A percentile compares a stretch with the other conserved stretches of the same genome.
phyloP scores from a whole-genome alignment of 1,139 yeast genomes.

The Geotrichum australiense region DNA sequence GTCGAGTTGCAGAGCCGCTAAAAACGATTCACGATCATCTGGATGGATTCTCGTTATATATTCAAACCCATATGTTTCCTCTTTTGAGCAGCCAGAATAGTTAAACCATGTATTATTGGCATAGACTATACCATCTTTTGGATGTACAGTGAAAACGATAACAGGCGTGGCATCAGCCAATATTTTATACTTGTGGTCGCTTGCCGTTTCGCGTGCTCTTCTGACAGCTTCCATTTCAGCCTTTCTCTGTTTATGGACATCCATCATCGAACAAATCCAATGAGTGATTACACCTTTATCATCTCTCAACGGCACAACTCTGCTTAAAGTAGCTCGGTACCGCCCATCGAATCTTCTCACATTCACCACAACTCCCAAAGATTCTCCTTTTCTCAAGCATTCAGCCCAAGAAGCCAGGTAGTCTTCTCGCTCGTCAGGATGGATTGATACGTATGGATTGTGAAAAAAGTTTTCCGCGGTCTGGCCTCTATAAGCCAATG shows the following conservation, averaged over 20 bases:
- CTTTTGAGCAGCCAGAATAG: slow-evolving; percentile 30
- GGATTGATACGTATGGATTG: slow-evolving; percentile 27
- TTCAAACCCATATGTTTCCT: slow-evolving; percentile 31
- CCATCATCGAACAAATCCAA: slow-evolving; percentile 36
- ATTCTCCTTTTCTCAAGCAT: slow-evolving; percentile 30
- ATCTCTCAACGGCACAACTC: slow-evolving; percentile 33
- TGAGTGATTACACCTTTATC: slow-evolving; percentile 32
- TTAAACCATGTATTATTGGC: slow-evolving; percentile 34
- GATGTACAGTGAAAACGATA: slow-evolving; percentile 32
- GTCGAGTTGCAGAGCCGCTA: slow-evolving; percentile 21
- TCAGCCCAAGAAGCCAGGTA: slow-evolving; percentile 29
- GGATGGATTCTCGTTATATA: slow-evolving; percentile 28
- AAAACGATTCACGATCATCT: slow-evolving; percentile 30
- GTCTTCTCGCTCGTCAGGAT: slow-evolving; percentile 29
- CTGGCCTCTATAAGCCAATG: slow-evolving; percentile 32
- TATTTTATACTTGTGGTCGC: slow-evolving; percentile 32
- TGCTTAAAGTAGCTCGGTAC: slow-evolving; percentile 30
- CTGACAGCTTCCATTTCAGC: slow-evolving; percentile 31
- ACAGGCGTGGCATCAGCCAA: slow-evolving; percentile 35
- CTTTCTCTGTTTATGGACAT: slow-evolving; percentile 32
- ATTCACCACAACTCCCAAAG: slow-evolving; percentile 29
- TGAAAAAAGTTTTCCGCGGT: slow-evolving; percentile 29
- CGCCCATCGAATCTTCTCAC: slow-evolving; percentile 33
- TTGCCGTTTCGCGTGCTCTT: slow-evolving; percentile 31
- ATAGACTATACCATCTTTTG: slow-evolving; percentile 30